Evolutionary conservation across 495 filamentous ascomycete species (phyloP), one percentile per base, ranked within the genome.

Genomic region (Lindgomyces ingoldianus): DNA sequence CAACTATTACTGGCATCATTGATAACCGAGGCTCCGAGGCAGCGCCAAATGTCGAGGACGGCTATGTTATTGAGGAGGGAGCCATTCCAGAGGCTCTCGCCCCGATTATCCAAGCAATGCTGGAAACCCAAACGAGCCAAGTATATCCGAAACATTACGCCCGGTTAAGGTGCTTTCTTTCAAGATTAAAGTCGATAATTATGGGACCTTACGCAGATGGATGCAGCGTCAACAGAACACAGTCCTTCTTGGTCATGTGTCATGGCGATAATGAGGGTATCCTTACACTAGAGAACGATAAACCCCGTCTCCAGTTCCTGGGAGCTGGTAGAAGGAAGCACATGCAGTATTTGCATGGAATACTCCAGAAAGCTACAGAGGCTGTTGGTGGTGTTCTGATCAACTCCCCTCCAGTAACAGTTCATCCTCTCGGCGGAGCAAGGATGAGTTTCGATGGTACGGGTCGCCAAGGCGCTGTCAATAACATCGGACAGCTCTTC

Each of bases 161-260:
- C 22, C 78, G 72, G 42, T 64, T 80, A 11, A 78, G 79, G 22
- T 33, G 33, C 16, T n/a, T 65, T 26, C 53, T 85, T 18, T 77
- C 81, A 16, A 76, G 78, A 8, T 72, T 79, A 3, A 81, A 80
- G 41, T 83, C 81, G 63, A 59, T 77, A 10, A 73, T 88, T 29
- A 62, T 85, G 1, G 86, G 86, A 0, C 82, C 85, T 0, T 88
- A 86, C 60, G 80, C 74, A 57, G 70, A 71, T 19, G 78, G 79
- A 33, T 83, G 85, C 14, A 80, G 81, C 25, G 69, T 86, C 1
- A 81, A 83, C 65, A 81, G 74, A 55, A 90, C 85, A 0, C 83
- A 87, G 66, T 78, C 84, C 6, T 89, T 88, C 73, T 75, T 89
- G n/a, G 81, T 88, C 60, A 89, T 90, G 87, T 85, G 81, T 6